phyloP scores from a whole-genome alignment of 2,329 filamentous ascomycete species.

The Phialemonium atrogriseum region DNA sequence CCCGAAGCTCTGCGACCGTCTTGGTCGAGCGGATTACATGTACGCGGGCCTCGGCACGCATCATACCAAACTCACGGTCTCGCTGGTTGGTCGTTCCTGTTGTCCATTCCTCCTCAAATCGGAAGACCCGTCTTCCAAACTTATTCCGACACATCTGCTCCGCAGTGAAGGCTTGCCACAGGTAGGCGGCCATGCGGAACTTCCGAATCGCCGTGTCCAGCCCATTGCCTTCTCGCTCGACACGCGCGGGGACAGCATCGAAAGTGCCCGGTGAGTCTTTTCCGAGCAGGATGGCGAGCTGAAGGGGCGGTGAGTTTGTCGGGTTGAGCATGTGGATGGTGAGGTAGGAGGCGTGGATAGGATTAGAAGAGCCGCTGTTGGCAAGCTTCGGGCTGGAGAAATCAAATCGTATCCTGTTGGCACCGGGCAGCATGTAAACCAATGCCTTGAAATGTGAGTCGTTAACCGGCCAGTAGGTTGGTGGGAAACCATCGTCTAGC shows the following conservation, averaged over 20 bases:
- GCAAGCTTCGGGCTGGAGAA: conserved; percentile 77
- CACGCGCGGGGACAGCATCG: conserved; percentile 69
- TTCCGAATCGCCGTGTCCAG: conserved; percentile 77
- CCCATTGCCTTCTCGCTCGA: conserved; percentile 72
- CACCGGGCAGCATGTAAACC: conserved; percentile 82
- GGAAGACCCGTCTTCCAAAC: conserved; percentile 76
- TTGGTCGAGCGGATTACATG: conserved; percentile 78
- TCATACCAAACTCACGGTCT: conserved; percentile 61
- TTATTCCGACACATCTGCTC: conserved; percentile 93
- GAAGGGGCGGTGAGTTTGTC: conserved; percentile 70
- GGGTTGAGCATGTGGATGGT: conserved; percentile 82
- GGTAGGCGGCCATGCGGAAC: conserved; percentile 88
- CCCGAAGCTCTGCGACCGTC: conserved; percentile 75
- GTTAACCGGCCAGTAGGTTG: conserved; percentile 77
- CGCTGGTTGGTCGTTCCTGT: conserved; percentile 69
- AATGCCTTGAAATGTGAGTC: conserved; percentile 89
- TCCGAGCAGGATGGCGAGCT: conserved; percentile 79
- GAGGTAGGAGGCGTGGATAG: conserved; percentile 69
- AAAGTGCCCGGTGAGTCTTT: conserved; percentile 83
- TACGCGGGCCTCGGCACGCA: conserved; percentile 86
- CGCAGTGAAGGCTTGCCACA: conserved; percentile 95
- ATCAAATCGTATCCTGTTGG: conserved; percentile 81
- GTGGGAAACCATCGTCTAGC: conserved; percentile 77
- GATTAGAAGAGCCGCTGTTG: conserved; percentile 56
- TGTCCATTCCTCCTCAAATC: conserved; percentile 94